These are phyloP conservation scores for Allium sativum DNA, from an alignment of 106 monocot genomes.

Conservation along the genomic window DNA sequence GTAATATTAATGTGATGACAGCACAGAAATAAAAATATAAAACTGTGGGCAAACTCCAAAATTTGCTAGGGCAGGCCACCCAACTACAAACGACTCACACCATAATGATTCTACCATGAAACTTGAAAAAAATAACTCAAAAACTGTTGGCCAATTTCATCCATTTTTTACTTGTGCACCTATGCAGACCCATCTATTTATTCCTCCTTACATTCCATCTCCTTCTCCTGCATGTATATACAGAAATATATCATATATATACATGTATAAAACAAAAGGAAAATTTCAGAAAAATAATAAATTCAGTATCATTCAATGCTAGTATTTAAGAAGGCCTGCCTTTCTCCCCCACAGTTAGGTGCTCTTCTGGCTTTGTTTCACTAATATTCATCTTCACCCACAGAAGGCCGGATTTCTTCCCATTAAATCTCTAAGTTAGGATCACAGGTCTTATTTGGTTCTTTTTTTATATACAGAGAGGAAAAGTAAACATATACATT, in stretches of 20 bases:
- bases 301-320: constrained; percentile 6
- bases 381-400: neutral
- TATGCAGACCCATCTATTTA: neutral
- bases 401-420: neutral
- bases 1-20: no score
- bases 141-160: constrained; percentile 8
- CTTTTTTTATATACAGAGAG: neutral
- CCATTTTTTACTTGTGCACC: neutral
- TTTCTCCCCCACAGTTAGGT: neutral
- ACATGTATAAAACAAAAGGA: no score
- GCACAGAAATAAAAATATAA: no score
- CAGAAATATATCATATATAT: no score
- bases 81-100: neutral
- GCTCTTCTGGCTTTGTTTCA: neutral
- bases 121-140: neutral
- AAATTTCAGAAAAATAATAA: neutral
- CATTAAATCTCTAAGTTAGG: neutral
- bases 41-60: no score
- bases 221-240: neutral
- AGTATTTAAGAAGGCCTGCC: neutral
- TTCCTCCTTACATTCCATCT: neutral
- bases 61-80: constrained; percentile 2
- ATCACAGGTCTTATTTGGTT: neutral
- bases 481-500: neutral
- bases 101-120: neutral